phyloP scores from a whole-genome alignment of 768 basidiomycete genomes.

The Suillus americanus region DNA sequence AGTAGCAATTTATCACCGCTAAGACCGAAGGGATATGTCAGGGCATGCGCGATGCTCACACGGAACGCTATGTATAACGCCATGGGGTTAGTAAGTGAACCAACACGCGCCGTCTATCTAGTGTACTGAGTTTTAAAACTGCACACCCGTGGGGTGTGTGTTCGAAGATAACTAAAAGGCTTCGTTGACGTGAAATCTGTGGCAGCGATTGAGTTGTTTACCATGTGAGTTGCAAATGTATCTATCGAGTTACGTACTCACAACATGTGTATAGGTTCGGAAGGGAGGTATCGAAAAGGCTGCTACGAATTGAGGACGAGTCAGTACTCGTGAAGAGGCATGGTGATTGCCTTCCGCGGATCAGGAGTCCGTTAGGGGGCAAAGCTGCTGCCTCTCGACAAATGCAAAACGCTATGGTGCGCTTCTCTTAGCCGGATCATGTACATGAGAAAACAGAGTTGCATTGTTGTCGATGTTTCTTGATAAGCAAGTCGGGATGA shows the following conservation, averaged over 20 bases:
- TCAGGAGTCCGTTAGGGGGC: not conserved
- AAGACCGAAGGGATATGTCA: not conserved
- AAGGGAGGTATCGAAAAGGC: not conserved
- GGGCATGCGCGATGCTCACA: not conserved
- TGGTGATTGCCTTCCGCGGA: not conserved
- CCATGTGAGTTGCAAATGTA: not conserved
- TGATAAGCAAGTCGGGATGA: not conserved
- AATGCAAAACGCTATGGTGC: not conserved
- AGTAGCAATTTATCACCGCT: conserved; percentile 4
- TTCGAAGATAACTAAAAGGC: conserved; percentile 8
- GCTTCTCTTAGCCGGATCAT: not conserved
- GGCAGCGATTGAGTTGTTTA: not conserved
- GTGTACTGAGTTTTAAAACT: conserved; percentile 10
- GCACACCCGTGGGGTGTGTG: conserved; percentile 27
- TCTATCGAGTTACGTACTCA: not conserved
- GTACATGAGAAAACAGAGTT: not conserved
- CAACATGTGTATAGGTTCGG: not conserved
- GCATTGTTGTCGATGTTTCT: not conserved
- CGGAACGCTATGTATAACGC: not conserved
- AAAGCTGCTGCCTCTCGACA: not conserved
- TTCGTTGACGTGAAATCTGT: conserved; percentile 10
- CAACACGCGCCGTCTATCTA: not conserved
- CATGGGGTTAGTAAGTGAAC: not conserved
- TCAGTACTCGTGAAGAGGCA: not conserved
- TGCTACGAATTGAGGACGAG: not conserved